Base-by-base conservation (phyloP, 2,329 filamentous ascomycete species). In the Epichloe baconii region DNA sequence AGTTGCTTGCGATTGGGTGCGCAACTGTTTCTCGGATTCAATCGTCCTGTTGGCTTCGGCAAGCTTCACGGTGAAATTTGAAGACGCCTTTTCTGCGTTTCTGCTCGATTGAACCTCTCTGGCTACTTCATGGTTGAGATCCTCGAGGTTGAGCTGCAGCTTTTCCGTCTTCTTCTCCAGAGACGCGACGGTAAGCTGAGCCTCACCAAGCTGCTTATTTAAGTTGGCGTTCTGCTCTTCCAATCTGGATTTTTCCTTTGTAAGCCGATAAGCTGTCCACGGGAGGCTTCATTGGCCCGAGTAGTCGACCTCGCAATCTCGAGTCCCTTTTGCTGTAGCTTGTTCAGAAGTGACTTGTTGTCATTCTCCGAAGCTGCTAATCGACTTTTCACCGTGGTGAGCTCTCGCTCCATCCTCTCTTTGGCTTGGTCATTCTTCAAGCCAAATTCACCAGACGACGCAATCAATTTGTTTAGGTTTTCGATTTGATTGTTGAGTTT, bases 141-240 rank as follows among this genome's bases (percentile, higher is more conserved):
- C 91, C 64, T 98, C 91, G 8, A 97, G 69, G 60, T 79, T 89
- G 42, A 97, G 77, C 48, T 89, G 80, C 31, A 97, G 75, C 68
- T 96, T 96, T 68, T 97, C 91, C 49, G 93, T 86, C 66, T 93
- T 88, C 73, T 97, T 97, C 65, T 96, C 89, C 7, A 96, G 71
- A 1, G 87, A 86, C 0, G 86, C 86, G 56, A 95, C 82, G 5
- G 82, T 82, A 23, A 96, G 68, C 60, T 96, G 91, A 5, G 86
- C 77, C 57, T 96, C 90, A 52, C 86, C 88, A 12, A 96, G 76
- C 63, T 96, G 88, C 59, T 88, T 86, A 62, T 85, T 80, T 15
- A 96, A 76, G 58, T 84, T 86, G 64, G 79, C 78, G 62, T 86
- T 89, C 49, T 91, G 84, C 57, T 95, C 89, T 53, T 96, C 90